Evolutionary conservation across 495 filamentous ascomycete species (phyloP).

Genomic region (Sphaerosporella brunnea): DNA sequence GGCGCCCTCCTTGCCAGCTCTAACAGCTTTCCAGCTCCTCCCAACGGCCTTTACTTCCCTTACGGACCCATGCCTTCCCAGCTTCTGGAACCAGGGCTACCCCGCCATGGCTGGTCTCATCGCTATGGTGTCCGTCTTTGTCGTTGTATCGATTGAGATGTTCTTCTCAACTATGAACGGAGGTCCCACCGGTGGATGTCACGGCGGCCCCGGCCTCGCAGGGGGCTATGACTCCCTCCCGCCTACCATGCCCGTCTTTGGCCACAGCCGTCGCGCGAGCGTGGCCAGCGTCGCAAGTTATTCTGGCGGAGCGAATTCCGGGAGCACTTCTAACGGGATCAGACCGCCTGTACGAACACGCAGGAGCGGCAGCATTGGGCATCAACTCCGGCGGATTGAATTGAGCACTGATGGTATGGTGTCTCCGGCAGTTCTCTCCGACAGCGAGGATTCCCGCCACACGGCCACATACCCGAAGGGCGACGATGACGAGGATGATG

Average conservation of each 20-base stretch:
- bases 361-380: constrained; percentile 17
- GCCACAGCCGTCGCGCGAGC: neutral
- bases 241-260: neutral
- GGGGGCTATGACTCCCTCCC: neutral
- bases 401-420: constrained; percentile 8
- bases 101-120: constrained; percentile 60
- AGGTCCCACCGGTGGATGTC: constrained; percentile 21
- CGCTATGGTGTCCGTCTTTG: constrained; percentile 58
- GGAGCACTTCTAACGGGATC: neutral
- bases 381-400: constrained; percentile 17
- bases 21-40: constrained; percentile 30
- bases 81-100: constrained; percentile 54
- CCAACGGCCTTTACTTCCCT: constrained; percentile 69
- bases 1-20: neutral
- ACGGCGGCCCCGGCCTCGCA: constrained; percentile 10
- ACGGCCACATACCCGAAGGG: constrained; percentile 25
- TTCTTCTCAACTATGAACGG: constrained; percentile 36
- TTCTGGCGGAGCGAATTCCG: neutral
- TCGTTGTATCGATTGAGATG: constrained; percentile 61
- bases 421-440: neutral
- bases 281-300: neutral
- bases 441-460: constrained; percentile 26
- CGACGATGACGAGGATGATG: neutral
- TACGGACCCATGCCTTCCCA: constrained; percentile 61
- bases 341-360: constrained; percentile 9